These are phyloP conservation scores for Linum lewisii DNA, from an alignment of 345 rosid genomes.

Conservation along the genomic window DNA sequence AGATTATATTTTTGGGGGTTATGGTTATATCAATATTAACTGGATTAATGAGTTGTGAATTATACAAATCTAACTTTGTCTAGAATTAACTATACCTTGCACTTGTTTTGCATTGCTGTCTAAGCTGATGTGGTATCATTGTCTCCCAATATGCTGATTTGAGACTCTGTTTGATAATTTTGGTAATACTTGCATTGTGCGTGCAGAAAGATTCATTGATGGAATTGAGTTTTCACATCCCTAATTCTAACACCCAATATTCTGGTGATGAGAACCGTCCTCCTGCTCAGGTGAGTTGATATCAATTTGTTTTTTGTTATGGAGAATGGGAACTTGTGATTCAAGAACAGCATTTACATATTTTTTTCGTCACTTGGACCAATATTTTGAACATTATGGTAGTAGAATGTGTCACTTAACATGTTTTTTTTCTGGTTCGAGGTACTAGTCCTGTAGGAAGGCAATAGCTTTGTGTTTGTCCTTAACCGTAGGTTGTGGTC, in stretches of 20 bases:
- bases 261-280: conserved; percentile 89
- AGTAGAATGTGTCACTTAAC: no score
- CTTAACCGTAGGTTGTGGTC: no score
- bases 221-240: conserved; percentile 93
- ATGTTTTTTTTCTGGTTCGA: no score
- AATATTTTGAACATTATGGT: no score
- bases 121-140: not conserved
- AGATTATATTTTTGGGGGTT: no score
- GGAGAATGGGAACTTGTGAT: not conserved
- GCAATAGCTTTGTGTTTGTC: no score
- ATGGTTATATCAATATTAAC: no score
- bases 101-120: not conserved
- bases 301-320: not conserved
- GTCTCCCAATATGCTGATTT: not conserved
- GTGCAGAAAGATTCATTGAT: conserved; percentile 88
- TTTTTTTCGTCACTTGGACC: not conserved
- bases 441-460: no score
- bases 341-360: not conserved
- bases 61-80: no score
- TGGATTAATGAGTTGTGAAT: no score
- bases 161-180: not conserved
- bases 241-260: conserved; percentile 76
- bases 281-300: conserved; percentile 65
- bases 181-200: not conserved
- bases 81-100: no score